Evolutionary conservation across 1,284 basidiomycete species (phyloP).

Genomic region (Ustilago crameri): DNA sequence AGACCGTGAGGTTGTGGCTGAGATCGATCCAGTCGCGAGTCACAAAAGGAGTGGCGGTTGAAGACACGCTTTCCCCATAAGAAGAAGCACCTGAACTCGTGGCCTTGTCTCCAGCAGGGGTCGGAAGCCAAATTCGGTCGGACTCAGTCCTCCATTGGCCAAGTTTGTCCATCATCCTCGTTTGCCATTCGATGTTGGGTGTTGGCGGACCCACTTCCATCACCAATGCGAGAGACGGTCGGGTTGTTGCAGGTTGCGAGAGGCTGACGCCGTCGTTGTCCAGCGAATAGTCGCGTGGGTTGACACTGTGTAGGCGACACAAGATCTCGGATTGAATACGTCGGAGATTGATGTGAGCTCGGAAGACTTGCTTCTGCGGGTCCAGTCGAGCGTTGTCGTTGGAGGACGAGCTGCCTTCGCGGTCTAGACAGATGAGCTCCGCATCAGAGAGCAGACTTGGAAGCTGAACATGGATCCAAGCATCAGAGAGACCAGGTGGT

Average conservation of each 20-base stretch:
- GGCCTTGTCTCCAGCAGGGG: not conserved
- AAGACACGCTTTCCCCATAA: conserved; percentile 16
- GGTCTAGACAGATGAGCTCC: conserved; percentile 21
- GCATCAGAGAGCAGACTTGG: conserved; percentile 32
- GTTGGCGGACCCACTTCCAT: conserved; percentile 49
- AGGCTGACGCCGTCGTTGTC: conserved; percentile 38
- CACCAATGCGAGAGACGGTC: conserved; percentile 34
- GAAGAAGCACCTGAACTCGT: conserved; percentile 1
- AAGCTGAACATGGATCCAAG: conserved; percentile 47
- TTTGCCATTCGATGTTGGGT: conserved; percentile 47
- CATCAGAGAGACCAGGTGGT: conserved; percentile 46
- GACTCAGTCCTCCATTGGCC: conserved; percentile 38
- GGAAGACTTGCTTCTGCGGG: conserved; percentile 37
- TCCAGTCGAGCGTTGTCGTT: conserved; percentile 3
- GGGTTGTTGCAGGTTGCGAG: conserved; percentile 13
- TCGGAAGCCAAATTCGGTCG: conserved; percentile 10
- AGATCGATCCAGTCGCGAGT: conserved; percentile 49
- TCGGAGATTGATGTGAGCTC: conserved; percentile 37
- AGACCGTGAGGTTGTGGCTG: conserved; percentile 37
- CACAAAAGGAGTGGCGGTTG: conserved; percentile 41
- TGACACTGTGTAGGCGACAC: conserved; percentile 48
- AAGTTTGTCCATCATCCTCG: conserved; percentile 46
- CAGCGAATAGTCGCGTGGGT: conserved; percentile 47
- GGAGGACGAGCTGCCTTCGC: not conserved
- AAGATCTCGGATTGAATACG: conserved; percentile 48